These are phyloP conservation scores for Psilocybe tampanensis DNA, from an alignment of 768 basidiomycete genomes.

Conservation along the genomic window DNA sequence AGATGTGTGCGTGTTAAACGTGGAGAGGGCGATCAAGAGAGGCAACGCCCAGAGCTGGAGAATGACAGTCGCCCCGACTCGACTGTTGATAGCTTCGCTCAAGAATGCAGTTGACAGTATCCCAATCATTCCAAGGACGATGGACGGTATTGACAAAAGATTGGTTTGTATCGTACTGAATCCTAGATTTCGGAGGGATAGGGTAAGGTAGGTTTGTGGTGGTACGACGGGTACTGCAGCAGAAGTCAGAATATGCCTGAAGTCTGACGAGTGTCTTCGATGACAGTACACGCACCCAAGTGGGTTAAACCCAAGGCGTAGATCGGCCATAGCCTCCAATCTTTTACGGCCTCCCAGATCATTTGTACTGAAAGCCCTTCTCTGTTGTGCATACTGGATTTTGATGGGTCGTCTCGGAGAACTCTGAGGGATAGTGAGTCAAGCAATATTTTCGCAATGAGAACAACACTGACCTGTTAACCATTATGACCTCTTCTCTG, in stretches of 20 bases:
- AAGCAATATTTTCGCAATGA: no score
- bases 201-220: constrained; percentile 64
- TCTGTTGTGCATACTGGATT: constrained; percentile 75
- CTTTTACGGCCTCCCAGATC: constrained; percentile 53
- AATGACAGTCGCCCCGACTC: constrained; percentile 52
- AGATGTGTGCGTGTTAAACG: constrained; percentile 47
- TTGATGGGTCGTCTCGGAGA: constrained; percentile 65
- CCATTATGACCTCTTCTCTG: constrained; percentile 66
- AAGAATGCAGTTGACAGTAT: constrained; percentile 50
- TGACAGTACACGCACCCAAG: constrained; percentile 40
- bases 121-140: constrained; percentile 51
- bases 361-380: constrained; percentile 53
- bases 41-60: constrained; percentile 66
- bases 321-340: constrained; percentile 69
- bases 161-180: constrained; percentile 67
- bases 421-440: no score
- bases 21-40: constrained; percentile 57
- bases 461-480: constrained; percentile 42
- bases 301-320: constrained; percentile 59
- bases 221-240: constrained; percentile 55
- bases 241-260: not conserved
- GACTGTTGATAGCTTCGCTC: constrained; percentile 58
- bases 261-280: not conserved
- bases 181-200: constrained; percentile 61
- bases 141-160: constrained; percentile 62